Conservation (phyloP, 2,329 filamentous ascomycete species). For the Simplicillium sp. region DNA sequence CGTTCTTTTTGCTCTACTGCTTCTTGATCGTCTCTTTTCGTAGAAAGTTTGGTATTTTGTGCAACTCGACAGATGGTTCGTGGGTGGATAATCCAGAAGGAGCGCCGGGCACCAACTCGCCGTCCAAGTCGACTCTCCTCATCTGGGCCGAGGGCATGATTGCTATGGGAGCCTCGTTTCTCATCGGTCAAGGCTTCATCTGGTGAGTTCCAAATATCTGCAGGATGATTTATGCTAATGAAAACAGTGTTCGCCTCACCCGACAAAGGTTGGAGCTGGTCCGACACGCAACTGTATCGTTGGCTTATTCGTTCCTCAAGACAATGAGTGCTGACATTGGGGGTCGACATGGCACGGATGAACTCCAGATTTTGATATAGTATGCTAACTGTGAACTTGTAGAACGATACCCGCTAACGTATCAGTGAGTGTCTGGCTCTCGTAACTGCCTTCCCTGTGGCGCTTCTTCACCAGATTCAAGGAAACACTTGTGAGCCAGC, state of each 20-base stretch:
- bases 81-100: neutral
- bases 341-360: constrained; percentile 1
- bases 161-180: constrained; percentile 5
- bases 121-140: constrained; percentile 1
- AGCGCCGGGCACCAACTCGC: neutral
- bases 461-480: constrained; percentile 13
- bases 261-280: constrained; percentile 14
- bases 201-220: constrained; percentile 7
- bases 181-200: constrained; percentile 13
- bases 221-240: constrained; percentile 1
- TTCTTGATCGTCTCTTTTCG: constrained; percentile 7
- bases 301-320: constrained; percentile 15
- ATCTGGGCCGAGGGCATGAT: constrained; percentile 9
- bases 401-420: constrained; percentile 4
- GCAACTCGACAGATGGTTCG: neutral
- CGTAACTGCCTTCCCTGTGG: constrained; percentile 15
- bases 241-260: constrained; percentile 8
- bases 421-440: constrained; percentile 17
- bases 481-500: constrained; percentile 15
- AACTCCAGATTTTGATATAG: constrained; percentile 14
- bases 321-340: constrained; percentile 4
- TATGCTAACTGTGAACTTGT: constrained; percentile 1
- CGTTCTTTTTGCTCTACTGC: constrained; percentile 7
- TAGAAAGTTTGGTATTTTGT: constrained; percentile 4
- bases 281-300: constrained; percentile 8